These are phyloP conservation scores for Bromus sterilis DNA, from an alignment of 176 grass and related monocot species.

Conservation along the genomic window DNA sequence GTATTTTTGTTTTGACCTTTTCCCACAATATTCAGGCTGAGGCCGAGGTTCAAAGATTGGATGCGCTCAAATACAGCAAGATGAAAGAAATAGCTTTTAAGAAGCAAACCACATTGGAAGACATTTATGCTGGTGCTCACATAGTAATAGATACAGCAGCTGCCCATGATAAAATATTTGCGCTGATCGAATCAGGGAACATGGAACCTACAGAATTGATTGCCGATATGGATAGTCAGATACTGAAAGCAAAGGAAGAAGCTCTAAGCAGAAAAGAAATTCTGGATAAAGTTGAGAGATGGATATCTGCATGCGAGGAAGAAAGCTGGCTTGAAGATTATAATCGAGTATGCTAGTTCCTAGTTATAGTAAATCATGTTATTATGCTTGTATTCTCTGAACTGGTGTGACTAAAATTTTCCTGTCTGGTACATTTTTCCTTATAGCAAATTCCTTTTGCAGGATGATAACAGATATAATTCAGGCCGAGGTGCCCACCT, in stretches of 20 bases:
- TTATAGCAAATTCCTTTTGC: constrained; percentile 13
- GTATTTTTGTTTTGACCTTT: constrained; percentile 5
- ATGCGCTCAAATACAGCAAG: constrained; percentile 64
- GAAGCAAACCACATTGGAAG: constrained; percentile 64
- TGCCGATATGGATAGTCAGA: constrained; percentile 68
- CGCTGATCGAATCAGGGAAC: constrained; percentile 54
- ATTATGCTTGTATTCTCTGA: not conserved
- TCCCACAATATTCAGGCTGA: constrained; percentile 36
- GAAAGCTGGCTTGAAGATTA: constrained; percentile 88
- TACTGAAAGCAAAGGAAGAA: constrained; percentile 72
- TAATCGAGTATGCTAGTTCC: constrained; percentile 38
- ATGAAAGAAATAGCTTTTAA: constrained; percentile 86
- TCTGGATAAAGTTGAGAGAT: constrained; percentile 70
- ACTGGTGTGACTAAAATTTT: not conserved
- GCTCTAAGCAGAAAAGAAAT: constrained; percentile 68
- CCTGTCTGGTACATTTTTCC: not conserved
- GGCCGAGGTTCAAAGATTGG: constrained; percentile 65
- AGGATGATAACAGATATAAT: constrained; percentile 86
- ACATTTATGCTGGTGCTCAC: constrained; percentile 64
- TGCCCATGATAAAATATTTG: constrained; percentile 52
- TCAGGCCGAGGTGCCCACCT: constrained; percentile 72
- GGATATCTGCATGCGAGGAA: constrained; percentile 76
- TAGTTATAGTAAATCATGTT: not conserved
- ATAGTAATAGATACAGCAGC: constrained; percentile 45
- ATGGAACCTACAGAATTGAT: constrained; percentile 68